phyloP scores from a whole-genome alignment of 2,329 filamentous ascomycete species.

The Pseudogymnoascus sp. region DNA sequence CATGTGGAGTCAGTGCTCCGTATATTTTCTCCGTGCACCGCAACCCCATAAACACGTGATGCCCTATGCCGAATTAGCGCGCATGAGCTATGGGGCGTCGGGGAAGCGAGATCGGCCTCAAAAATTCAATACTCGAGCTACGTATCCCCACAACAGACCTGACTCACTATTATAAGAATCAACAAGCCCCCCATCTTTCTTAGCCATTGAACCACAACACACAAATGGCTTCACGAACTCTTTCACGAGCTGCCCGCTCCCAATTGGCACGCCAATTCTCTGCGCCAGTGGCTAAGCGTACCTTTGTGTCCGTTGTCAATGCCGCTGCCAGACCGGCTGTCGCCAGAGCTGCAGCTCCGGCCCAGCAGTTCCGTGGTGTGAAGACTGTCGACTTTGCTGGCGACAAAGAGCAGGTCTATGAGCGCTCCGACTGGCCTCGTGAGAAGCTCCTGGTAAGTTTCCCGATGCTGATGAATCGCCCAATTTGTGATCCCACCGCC shows the following conservation, averaged over 20 bases:
- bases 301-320: conserved; percentile 53
- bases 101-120: conserved; percentile 8
- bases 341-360: conserved; percentile 39
- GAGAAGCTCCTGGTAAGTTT: conserved; percentile 89
- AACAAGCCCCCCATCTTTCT: conserved; percentile 19
- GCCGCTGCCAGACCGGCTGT: conserved; percentile 46
- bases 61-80: neutral
- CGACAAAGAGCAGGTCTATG: conserved; percentile 88
- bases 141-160: conserved; percentile 1
- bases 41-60: neutral
- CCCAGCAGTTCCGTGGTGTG: conserved; percentile 65
- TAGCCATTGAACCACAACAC: conserved; percentile 22
- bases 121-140: conserved; percentile 7
- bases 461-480: conserved; percentile 4
- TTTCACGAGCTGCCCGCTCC: conserved; percentile 60
- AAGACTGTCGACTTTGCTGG: conserved; percentile 99
- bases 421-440: conserved; percentile 96
- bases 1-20: neutral
- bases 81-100: neutral
- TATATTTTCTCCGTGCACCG: neutral
- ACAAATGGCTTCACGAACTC: conserved; percentile 71
- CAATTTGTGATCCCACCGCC: conserved; percentile 3
- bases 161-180: conserved; percentile 23
- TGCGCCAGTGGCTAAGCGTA: conserved; percentile 51
- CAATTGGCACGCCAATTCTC: conserved; percentile 57